phyloP scores from a whole-genome alignment of 495 filamentous ascomycete species.

The Trichocladium antarcticum region DNA sequence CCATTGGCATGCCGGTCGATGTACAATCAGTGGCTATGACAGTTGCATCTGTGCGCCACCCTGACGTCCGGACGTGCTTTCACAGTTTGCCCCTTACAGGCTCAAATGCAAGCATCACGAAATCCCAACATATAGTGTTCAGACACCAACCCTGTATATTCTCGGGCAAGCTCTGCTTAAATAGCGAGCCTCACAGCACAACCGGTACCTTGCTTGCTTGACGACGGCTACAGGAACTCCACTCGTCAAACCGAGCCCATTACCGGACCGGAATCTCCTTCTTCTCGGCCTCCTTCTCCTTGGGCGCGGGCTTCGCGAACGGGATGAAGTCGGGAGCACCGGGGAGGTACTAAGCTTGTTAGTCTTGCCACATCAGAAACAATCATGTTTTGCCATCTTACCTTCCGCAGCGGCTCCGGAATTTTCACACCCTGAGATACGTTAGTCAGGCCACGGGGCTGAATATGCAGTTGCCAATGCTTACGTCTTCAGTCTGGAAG shows the following conservation, averaged over 20 bases:
- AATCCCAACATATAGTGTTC: too few species aligned
- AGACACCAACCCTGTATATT: not conserved
- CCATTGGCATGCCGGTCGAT: not conserved
- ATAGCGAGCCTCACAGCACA: not conserved
- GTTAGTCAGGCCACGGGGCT: not conserved
- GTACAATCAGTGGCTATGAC: not conserved
- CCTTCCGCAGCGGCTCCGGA: slow-evolving; percentile 67
- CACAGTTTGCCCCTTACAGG: too few species aligned
- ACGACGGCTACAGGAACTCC: not conserved
- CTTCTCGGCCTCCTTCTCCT: slow-evolving; percentile 38
- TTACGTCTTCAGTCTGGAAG: slow-evolving; percentile 78
- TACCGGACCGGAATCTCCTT: slow-evolving; percentile 24
- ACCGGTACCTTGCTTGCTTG: not conserved
- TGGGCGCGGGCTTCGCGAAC: slow-evolving; percentile 43
- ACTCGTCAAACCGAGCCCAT: not conserved
- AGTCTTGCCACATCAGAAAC: not conserved
- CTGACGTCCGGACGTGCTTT: not conserved
- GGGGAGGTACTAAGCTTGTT: slow-evolving; percentile 59
- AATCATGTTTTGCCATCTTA: not conserved
- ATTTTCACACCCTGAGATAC: slow-evolving; percentile 60
- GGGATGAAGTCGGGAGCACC: slow-evolving; percentile 79
- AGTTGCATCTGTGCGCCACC: not conserved
- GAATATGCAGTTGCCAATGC: slow-evolving; percentile 11
- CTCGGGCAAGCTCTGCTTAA: not conserved
- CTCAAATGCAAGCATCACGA: too few species aligned